A percentile compares a stretch with the other conserved stretches of the same genome.
Conservation (phyloP, 2,329 filamentous ascomycete genomes). For the Ramularia endophylla region DNA sequence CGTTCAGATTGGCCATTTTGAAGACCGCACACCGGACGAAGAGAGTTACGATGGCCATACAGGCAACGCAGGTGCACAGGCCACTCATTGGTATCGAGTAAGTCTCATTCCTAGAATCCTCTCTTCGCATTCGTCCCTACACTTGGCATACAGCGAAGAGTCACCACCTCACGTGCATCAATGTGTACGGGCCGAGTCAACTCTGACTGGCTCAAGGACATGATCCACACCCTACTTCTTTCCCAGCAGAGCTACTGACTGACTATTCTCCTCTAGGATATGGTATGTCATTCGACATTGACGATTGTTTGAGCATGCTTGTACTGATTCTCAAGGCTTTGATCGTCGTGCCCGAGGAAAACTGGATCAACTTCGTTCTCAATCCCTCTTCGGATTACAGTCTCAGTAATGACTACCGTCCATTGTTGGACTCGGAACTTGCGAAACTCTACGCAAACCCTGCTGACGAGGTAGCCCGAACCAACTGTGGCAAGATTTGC, state of each 20-base stretch:
- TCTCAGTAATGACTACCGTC: background rate
- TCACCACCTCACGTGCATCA: too few species aligned
- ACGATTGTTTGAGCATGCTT: background rate
- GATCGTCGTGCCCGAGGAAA: background rate
- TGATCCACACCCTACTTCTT: too few species aligned
- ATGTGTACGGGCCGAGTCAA: too few species aligned
- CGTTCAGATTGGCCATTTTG: slow-evolving; percentile 18
- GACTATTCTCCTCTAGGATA: background rate
- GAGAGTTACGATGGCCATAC: slow-evolving; percentile 26
- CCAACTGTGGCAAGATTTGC: background rate
- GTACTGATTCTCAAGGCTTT: slow-evolving; percentile 1
- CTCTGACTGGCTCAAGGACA: too few species aligned
- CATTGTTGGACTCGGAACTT: background rate
- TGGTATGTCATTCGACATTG: background rate
- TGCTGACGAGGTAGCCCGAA: background rate
- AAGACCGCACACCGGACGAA: slow-evolving; percentile 22
- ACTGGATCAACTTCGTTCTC: background rate
- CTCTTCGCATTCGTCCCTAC: background rate
- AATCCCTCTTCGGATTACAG: background rate
- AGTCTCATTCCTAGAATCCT: too few species aligned
- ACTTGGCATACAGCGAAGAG: too few species aligned
- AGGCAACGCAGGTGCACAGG: slow-evolving; percentile 23
- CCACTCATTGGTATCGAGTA: slow-evolving; percentile 24
- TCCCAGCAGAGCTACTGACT: too few species aligned
- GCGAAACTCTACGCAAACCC: background rate